Evolutionary conservation across 176 grass and related monocot species (phyloP).

Genomic region (Avena insularis): DNA sequence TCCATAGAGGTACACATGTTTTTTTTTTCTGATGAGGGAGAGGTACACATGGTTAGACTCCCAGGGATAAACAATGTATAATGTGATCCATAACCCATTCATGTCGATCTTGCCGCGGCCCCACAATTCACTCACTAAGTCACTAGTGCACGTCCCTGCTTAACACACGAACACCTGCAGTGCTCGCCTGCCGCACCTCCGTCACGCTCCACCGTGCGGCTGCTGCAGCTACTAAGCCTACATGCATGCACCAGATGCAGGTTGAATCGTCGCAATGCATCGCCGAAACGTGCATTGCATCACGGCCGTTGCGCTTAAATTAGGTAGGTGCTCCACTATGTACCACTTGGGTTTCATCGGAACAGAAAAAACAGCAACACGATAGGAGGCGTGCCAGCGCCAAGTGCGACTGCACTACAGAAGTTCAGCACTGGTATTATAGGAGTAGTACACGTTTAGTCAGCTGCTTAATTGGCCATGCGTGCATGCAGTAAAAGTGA

Average conservation of each 20-base stretch:
- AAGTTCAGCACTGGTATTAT: background rate
- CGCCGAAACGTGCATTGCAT: slow-evolving; percentile 18
- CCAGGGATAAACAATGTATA: background rate
- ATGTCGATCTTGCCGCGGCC: background rate
- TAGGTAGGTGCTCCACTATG: slow-evolving; percentile 39
- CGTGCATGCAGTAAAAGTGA: background rate
- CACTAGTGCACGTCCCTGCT: background rate
- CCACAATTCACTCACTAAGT: background rate
- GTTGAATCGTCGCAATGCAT: background rate
- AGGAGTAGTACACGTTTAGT: background rate
- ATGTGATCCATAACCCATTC: background rate
- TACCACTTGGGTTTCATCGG: slow-evolving; percentile 2
- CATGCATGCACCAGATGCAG: slow-evolving; percentile 24
- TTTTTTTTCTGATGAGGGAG: too few relatives aligned
- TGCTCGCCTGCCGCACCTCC: background rate
- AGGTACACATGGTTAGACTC: too few relatives aligned
- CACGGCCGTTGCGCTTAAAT: background rate
- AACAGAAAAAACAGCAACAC: background rate
- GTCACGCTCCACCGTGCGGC: slow-evolving; percentile 29
- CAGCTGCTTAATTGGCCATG: background rate
- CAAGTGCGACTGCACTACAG: slow-evolving; percentile 34
- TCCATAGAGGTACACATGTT: too few relatives aligned
- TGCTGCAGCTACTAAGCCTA: background rate
- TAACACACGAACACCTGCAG: background rate
- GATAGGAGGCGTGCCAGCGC: background rate